These are phyloP conservation scores for Taxillus chinensis DNA, from an alignment of 164 flowering plant genomes.

Conservation along the genomic window DNA sequence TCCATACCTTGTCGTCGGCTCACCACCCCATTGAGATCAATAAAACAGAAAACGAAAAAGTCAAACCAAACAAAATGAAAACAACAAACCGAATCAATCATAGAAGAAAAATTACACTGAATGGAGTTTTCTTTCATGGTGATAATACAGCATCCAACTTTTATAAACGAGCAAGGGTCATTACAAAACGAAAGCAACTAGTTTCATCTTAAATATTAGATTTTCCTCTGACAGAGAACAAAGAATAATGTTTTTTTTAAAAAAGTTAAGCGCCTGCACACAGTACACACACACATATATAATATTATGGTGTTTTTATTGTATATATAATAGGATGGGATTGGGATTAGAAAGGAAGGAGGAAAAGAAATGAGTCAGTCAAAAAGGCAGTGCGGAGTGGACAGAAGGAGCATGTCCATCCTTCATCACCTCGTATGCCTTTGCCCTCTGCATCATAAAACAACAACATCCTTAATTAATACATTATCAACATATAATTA, in stretches of 20 bases:
- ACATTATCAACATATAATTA: neutral
- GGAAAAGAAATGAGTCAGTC: slow-evolving; percentile 15
- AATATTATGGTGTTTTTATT: too few species aligned
- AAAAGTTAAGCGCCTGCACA: too few species aligned
- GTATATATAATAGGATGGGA: neutral
- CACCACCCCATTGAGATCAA: neutral
- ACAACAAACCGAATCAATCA: neutral
- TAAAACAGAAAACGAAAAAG: too few species aligned
- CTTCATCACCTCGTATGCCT: slow-evolving; percentile 24
- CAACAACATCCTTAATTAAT: neutral
- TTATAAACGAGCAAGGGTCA: neutral
- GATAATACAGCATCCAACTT: neutral
- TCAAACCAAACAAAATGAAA: neutral
- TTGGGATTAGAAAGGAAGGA: slow-evolving; percentile 4
- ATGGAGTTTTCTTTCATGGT: neutral
- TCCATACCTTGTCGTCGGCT: neutral
- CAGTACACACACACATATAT: too few species aligned
- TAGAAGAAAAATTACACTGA: neutral
- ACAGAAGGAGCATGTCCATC: slow-evolving; percentile 18
- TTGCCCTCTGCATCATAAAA: slow-evolving; percentile 24
- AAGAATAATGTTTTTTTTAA: slow-evolving; percentile 1
- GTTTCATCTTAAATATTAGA: neutral
- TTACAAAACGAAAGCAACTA: neutral
- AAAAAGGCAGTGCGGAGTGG: slow-evolving; percentile 21
- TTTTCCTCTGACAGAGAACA: neutral